A percentile compares a stretch with the other conserved stretches of the same genome.
phyloP scores from a whole-genome alignment of 2,329 filamentous ascomycete genomes.

The Verticillium klebahnii region DNA sequence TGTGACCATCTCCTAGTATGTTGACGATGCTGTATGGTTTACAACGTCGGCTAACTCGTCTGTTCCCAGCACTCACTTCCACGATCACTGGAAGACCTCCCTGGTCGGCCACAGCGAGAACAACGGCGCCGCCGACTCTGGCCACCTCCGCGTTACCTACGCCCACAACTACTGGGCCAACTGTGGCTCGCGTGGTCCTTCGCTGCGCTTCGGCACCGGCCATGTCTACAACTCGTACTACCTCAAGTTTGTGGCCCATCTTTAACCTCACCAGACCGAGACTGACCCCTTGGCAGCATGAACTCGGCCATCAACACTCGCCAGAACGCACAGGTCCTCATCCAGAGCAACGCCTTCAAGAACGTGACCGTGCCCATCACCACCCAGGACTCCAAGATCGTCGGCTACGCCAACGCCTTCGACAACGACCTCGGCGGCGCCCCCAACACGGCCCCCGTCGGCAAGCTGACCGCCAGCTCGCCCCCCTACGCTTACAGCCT shows the following conservation, averaged over 20 bases:
- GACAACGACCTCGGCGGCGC: constrained; percentile 38
- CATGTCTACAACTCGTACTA: constrained; percentile 44
- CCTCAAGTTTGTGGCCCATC: constrained; percentile 18
- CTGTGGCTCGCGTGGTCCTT: constrained; percentile 55
- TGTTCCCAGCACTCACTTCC: constrained; percentile 28
- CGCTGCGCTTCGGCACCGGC: constrained; percentile 57
- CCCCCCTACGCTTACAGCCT: constrained; percentile 45
- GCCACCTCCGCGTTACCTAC: constrained; percentile 55
- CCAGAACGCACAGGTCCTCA: constrained; percentile 45
- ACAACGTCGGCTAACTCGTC: background rate
- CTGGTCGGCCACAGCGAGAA: constrained; percentile 57
- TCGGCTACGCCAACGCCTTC: constrained; percentile 32
- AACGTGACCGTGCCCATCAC: constrained; percentile 25
- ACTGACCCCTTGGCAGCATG: constrained; percentile 15
- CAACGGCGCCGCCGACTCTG: constrained; percentile 52
- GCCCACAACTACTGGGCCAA: constrained; percentile 58
- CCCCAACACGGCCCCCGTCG: constrained; percentile 38
- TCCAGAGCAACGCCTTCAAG: constrained; percentile 40
- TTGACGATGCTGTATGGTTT: background rate
- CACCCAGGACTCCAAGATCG: constrained; percentile 33
- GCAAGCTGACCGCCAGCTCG: constrained; percentile 42
- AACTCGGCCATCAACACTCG: constrained; percentile 49
- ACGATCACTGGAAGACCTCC: constrained; percentile 55
- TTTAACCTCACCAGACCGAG: background rate
- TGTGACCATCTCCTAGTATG: constrained; percentile 31